A percentile compares a stretch with the other conserved stretches of the same genome.
These are phyloP conservation scores for Scutellaria baicalensis DNA, from an alignment of 257 asterid species.

Conservation along the genomic window DNA sequence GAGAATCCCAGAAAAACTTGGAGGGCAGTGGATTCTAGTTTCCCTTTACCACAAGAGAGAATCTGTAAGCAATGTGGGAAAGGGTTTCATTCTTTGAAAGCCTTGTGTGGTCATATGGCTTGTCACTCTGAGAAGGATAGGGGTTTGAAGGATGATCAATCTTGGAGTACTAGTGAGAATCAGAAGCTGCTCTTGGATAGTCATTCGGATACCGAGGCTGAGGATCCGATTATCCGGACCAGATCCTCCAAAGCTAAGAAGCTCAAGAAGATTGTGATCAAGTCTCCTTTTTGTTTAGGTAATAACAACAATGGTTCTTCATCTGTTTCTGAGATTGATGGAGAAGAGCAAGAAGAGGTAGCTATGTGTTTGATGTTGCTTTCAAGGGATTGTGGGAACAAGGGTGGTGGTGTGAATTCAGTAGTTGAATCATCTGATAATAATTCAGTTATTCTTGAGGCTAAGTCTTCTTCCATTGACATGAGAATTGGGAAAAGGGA, in stretches of 20 bases:
- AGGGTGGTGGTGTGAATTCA: constrained; percentile 64
- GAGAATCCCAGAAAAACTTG: constrained; percentile 81
- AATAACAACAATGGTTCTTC: constrained; percentile 42
- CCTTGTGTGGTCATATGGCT: constrained; percentile 95
- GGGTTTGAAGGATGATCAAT: constrained; percentile 65
- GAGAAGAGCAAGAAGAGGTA: constrained; percentile 72
- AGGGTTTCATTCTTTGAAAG: constrained; percentile 72
- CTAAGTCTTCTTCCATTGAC: constrained; percentile 73
- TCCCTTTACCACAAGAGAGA: constrained; percentile 48
- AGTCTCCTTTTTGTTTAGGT: constrained; percentile 36
- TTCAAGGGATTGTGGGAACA: constrained; percentile 67
- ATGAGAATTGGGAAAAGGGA: constrained; percentile 35
- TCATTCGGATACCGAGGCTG: constrained; percentile 67
- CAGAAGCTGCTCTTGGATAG: constrained; percentile 57
- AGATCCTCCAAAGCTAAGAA: constrained; percentile 45
- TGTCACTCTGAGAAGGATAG: constrained; percentile 74
- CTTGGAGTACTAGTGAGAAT: constrained; percentile 71
- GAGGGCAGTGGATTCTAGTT: constrained; percentile 47
- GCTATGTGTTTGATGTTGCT: constrained; percentile 85
- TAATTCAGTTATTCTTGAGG: constrained; percentile 66
- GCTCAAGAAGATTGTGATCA: constrained; percentile 39
- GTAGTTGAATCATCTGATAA: constrained; percentile 81
- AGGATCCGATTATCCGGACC: constrained; percentile 36
- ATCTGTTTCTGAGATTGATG: constrained; percentile 72
- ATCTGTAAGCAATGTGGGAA: constrained; percentile 93